Base-by-base conservation (phyloP, 163 green algal genomes). In the Prototheca cutis region DNA sequence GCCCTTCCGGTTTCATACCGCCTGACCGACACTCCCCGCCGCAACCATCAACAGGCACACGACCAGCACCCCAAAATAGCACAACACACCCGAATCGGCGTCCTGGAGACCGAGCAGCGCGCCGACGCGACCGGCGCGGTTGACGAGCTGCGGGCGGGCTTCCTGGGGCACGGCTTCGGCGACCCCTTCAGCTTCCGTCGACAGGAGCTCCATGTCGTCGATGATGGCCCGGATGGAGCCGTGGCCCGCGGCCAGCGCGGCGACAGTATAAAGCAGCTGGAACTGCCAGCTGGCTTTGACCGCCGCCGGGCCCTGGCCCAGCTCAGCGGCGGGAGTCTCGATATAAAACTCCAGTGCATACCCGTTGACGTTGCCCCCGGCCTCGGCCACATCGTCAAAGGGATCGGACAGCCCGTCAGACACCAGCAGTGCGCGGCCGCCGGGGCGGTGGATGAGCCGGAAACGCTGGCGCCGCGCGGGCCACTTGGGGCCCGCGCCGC, bases 291-390 rank as follows among this genome's bases (percentile, higher is more conserved):
- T 71, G 25, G 55, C 53, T 56, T 79, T 80, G 21, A 81, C 62
- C 7, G 81, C 78, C 18, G 58, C 36, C 6, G 71, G 49, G 28
- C 58, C 62, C 34, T 59, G 58, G 30, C 66, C 61, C 24, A 85
- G 53, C 54, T 85, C 78, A 23, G 63, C 42, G 2, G 63, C 61
- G 2, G 75, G 72, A 3, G 78, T 80, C 66, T 85, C 78, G 8
- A 85, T 81, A 59, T 59, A 85, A 40, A 85, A 85, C 60, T 85
- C 78, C 8, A 85, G 61, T 19, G 75, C 73, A 63, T 75, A 85
- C 17, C 78, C 78, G 48, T 85, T 83, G 27, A 85, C 73, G 34
- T 85, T 83, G 47, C 66, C 71, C 36, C 80, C 74, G 15, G 53
- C 52, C 48, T 76, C 66, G 13, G 71, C 62, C 6, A 85, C 56